phyloP scores from a whole-genome alignment of 345 rosid species.

The Turritis glabra region DNA sequence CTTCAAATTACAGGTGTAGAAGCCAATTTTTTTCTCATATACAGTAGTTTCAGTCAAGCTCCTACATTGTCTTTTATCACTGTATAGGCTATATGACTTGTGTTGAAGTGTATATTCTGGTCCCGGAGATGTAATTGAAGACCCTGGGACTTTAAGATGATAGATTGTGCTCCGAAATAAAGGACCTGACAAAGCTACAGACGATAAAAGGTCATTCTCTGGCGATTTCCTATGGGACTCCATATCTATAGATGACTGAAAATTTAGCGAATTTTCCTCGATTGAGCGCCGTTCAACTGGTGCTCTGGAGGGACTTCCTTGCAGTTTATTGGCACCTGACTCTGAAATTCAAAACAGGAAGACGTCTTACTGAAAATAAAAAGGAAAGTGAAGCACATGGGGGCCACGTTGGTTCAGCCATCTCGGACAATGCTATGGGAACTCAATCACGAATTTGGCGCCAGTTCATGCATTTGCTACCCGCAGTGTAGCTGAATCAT shows the following conservation, averaged over 20 bases:
- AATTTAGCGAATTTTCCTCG: slow-evolving; percentile 25
- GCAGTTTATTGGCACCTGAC: slow-evolving; percentile 49
- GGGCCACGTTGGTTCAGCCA: slow-evolving; percentile 1
- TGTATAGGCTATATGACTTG: slow-evolving; percentile 31
- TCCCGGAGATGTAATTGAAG: slow-evolving; percentile 30
- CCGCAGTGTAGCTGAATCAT: slow-evolving; percentile 19
- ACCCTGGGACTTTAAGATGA: slow-evolving; percentile 50
- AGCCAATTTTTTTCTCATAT: slow-evolving; percentile 46
- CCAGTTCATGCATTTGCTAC: slow-evolving; percentile 25
- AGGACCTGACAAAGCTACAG: slow-evolving; percentile 43
- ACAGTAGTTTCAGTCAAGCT: slow-evolving; percentile 35
- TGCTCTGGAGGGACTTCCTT: slow-evolving; percentile 42
- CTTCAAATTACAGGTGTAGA: slow-evolving; percentile 50
- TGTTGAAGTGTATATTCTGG: slow-evolving; percentile 36
- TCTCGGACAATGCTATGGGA: neutral
- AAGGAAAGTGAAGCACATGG: slow-evolving; percentile 9
- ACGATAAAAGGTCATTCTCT: slow-evolving; percentile 31
- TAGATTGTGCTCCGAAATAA: slow-evolving; percentile 52
- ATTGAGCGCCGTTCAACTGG: slow-evolving; percentile 32
- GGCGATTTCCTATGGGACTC: slow-evolving; percentile 36
- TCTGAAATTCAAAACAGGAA: slow-evolving; percentile 23
- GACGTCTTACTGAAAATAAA: slow-evolving; percentile 6
- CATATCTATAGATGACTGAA: slow-evolving; percentile 35
- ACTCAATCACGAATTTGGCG: neutral
- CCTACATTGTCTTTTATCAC: slow-evolving; percentile 38